Evolutionary conservation across 2,329 filamentous ascomycete genomes (phyloP), one percentile per base, ranked within the genome.

Genomic region (Paecilomyces dactylethromorphus): DNA sequence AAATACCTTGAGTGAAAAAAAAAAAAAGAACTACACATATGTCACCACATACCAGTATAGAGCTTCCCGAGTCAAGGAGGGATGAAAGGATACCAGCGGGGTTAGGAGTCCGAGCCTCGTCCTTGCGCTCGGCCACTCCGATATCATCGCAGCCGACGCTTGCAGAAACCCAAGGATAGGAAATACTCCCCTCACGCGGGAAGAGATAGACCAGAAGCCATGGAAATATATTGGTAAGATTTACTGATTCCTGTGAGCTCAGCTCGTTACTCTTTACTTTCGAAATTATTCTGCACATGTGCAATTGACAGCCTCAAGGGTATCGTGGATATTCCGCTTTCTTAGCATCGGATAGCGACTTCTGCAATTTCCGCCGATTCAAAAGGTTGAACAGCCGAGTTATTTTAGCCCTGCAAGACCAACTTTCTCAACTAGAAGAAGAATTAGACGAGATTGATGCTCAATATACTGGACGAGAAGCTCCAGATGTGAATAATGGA

Each of bases 311-410:
- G 26, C 26, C 13, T 11, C 15, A 12, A 57, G 69, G 71, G 0
- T 72, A 72, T 49, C 60, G 55, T 12, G 64, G 65, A 22, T 74
- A 69, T 54, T 8, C 66, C 0, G 31, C 65, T 1, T 73, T 72
- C 52, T 56, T 73, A 3, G 62, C 69, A 3, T 70, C 71, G 0
- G 71, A 74, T 3, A 63, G 65, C 15, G 71, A 71, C 50, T 64
- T 71, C n/a, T 61, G 66, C 22, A 65, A 75, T 7, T 65, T 76
- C 3, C 66, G 73, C 5, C 66, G 71, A 12, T 76, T 77, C 54
- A 63, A 64, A 7, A 56, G 63, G 0, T 61, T 75, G 0, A 74
- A 73, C 50, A 59, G 62, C 6, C 61, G 72, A 32, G 59, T 73
- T 12, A 60, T 68, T 1, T 62, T 76, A 4, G 62, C 63, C 1